These are phyloP conservation scores for barrel medic (Medicago truncatula) DNA, from an alignment of 306 rosid genomes.

Conservation along the genomic window MtrunA17r5.0-ANR NC_053048.1:38410501-38411000, in stretches of 20 bases:
- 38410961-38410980: background rate
- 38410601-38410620: background rate
- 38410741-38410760: slow-evolving; percentile 8
- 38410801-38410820: slow-evolving; percentile 2
- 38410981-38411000: slow-evolving; percentile 45
- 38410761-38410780: background rate
- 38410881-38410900: slow-evolving; percentile 17
- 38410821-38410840: background rate
- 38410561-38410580: slow-evolving; percentile 9
- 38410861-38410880: background rate
- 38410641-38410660: slow-evolving; percentile 5
- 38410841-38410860: slow-evolving; percentile 7
- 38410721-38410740: slow-evolving; percentile 14
- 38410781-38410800: background rate
- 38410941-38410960: slow-evolving; percentile 32
- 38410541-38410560: background rate
- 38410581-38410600: background rate
- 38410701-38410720: slow-evolving; percentile 29
- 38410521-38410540: background rate
- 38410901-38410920: background rate
- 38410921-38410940: slow-evolving; percentile 25
- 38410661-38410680: slow-evolving; percentile 7
- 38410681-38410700: background rate
- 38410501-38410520: background rate
- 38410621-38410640: background rate